Evolutionary conservation across 352 stramenopile species (phyloP).

Genomic region (Discostella stelligera): DNA sequence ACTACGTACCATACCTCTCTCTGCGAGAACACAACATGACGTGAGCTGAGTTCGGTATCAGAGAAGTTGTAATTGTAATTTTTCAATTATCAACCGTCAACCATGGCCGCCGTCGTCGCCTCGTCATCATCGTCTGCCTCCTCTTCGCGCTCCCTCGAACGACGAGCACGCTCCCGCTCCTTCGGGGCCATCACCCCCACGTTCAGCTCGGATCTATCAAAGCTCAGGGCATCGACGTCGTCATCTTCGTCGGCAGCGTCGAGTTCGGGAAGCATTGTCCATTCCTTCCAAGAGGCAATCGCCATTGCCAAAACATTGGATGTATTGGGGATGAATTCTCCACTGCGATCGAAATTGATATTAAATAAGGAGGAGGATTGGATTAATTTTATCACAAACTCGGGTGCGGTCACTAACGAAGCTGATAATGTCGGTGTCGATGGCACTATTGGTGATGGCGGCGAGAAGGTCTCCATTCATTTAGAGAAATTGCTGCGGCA

Average conservation of each 20-base stretch:
- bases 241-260: background rate
- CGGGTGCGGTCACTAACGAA: background rate
- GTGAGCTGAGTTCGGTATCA: too few relatives aligned
- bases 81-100: background rate
- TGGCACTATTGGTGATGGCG: background rate
- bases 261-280: background rate
- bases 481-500: conserved; percentile 39
- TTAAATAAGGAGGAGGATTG: conserved; percentile 22
- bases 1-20: background rate
- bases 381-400: conserved; percentile 26
- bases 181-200: conserved; percentile 31
- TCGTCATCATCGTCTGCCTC: background rate
- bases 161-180: conserved; percentile 20
- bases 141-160: conserved; percentile 15
- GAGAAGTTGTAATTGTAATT: too few relatives aligned
- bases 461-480: conserved; percentile 14
- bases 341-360: conserved; percentile 28
- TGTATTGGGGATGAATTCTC: conserved; percentile 31
- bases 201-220: conserved; percentile 44
- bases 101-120: conserved; percentile 1
- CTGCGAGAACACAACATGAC: background rate
- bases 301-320: conserved; percentile 37
- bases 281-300: conserved; percentile 30
- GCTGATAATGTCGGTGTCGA: background rate
- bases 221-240: conserved; percentile 9